Conservation (phyloP, 306 rosid genomes). For the cucumber (Cucumis sativus) region DNA sequence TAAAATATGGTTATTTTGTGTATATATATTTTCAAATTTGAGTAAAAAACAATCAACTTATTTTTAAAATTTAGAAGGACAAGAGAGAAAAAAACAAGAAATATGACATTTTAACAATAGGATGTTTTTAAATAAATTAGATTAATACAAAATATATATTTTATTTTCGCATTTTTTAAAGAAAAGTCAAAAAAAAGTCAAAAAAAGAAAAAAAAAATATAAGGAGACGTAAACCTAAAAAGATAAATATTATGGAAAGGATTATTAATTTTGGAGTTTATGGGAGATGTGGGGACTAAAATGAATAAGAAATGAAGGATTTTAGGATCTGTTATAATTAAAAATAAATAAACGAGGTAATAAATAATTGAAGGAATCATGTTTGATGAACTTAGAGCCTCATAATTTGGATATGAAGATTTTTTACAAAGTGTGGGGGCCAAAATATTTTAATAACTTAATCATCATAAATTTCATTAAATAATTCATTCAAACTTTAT, state of each 20-base stretch:
- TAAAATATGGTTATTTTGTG: too few species aligned
- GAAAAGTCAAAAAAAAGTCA: background rate
- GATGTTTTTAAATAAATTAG: too few species aligned
- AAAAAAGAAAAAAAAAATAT: background rate
- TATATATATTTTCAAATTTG: too few species aligned
- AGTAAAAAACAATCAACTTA: too few species aligned
- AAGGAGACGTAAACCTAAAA: background rate
- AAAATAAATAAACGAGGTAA: background rate
- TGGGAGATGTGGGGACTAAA: background rate
- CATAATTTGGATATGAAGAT: background rate
- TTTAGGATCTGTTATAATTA: background rate
- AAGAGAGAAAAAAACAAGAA: background rate
- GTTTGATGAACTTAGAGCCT: background rate
- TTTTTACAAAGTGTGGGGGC: background rate
- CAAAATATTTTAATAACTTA: background rate
- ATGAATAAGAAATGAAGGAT: background rate
- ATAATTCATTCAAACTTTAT: background rate
- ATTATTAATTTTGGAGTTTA: background rate
- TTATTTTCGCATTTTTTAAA: background rate
- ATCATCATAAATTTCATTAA: background rate
- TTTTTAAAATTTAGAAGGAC: too few species aligned
- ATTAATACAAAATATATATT: too few species aligned
- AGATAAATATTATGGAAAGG: background rate
- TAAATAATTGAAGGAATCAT: background rate
- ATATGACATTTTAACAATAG: background rate